Evolutionary conservation across 805 yeast species (phyloP), one percentile per base, ranked within the genome.

Genomic region (Pichia ethanolica): DNA sequence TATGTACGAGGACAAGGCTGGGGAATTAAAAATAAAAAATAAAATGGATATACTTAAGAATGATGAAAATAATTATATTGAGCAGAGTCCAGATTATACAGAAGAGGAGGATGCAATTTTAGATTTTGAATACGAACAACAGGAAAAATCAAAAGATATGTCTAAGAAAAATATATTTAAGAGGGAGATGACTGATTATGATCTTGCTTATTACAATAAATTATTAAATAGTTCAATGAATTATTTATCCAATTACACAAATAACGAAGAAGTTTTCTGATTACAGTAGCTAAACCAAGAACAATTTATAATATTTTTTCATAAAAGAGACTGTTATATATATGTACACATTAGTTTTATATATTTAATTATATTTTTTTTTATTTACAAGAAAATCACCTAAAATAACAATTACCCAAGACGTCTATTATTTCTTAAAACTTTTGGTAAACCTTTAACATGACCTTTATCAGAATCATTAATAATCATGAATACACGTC

Each of bases 401-500:
- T 13, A 35, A 26, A n/a, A 25, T 25, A 27, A 7, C 26, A 39
- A 33, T 44, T 45, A 54, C 39, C 58, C 72, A 42, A 68, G 55
- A 40, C 70, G 59, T 57, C 72, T 64, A 45, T 67, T 82, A 50
- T 75, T 76, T 57, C 79, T 77, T 34, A 86, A 73, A 3, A 84
- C 82, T 47, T 74, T 81, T 30, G 89, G 89, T 43, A 89, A 71
- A 2, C 93, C 95, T 59, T 81, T 82, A 30, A 89, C 83, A 89
- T 95, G 89, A 5, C 86, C 74, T 57, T 83, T 83, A 53, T 80
- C 84, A 40, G 64, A 66, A 53, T 82, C 81, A 53, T 82, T 84
- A 30, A 84, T 83, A 46, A 91, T 79, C 59, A 93, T 71, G 54
- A 89, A 83, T 2, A 88, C 97, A 53, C 96, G 75, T 12, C 99